Evolutionary conservation across 208 protist genomes (phyloP).

Genomic region (Crithidia sp.): DNA sequence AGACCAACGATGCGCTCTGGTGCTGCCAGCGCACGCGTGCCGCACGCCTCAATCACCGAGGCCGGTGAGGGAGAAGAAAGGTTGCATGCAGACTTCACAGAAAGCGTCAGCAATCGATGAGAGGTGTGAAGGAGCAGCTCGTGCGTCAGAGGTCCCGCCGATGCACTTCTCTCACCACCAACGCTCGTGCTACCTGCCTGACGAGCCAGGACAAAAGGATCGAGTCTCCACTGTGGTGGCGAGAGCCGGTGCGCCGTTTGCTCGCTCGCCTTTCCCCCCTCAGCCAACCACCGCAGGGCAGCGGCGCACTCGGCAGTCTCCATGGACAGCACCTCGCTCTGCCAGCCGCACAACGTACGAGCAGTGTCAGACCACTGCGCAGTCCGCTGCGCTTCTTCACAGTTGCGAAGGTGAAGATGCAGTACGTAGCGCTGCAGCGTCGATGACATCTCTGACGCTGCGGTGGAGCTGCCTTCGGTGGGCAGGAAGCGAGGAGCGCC

Average conservation of each 20-base stretch:
- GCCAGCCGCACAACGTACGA: neutral
- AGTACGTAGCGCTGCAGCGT: neutral
- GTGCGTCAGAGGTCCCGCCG: neutral
- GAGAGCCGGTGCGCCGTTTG: neutral
- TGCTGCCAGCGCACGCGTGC: slow-evolving; percentile 1
- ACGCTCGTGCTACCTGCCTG: too few relatives aligned
- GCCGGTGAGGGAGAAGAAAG: neutral
- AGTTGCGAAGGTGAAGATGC: neutral
- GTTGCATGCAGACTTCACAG: neutral
- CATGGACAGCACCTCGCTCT: slow-evolving; percentile 20
- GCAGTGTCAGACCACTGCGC: neutral
- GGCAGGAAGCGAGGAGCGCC: slow-evolving; percentile 13
- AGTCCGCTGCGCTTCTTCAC: neutral
- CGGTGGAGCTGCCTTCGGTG: neutral
- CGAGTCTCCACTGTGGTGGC: slow-evolving; percentile 3
- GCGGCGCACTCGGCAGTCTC: slow-evolving; percentile 7
- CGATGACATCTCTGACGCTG: neutral
- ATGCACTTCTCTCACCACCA: neutral
- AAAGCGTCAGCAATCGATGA: too few relatives aligned
- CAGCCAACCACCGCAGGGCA: slow-evolving; percentile 23
- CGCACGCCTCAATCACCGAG: neutral
- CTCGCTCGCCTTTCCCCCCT: neutral
- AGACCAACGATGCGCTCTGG: slow-evolving; percentile 11
- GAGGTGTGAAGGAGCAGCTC: neutral
- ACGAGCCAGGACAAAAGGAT: neutral